Conservation (phyloP, 2,329 filamentous ascomycete species). For the Raffaelea ambrosiae region DNA sequence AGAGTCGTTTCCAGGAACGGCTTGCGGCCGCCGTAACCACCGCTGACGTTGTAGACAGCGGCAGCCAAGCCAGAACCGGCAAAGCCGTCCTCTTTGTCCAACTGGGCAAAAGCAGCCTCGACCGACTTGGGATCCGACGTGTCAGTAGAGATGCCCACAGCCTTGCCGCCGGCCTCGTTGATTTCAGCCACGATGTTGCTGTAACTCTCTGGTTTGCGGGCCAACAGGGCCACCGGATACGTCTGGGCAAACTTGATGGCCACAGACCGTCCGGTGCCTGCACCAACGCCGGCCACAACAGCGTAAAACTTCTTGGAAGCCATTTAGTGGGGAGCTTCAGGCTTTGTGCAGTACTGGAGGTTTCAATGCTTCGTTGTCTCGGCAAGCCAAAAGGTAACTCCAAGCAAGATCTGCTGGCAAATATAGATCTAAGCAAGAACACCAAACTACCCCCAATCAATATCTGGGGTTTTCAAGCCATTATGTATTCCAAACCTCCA, state of each 20-base stretch:
- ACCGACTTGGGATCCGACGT: slow-evolving; percentile 44
- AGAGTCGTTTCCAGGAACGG: slow-evolving; percentile 49
- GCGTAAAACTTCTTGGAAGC: slow-evolving; percentile 45
- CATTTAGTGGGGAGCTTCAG: slow-evolving; percentile 10
- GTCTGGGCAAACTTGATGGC: slow-evolving; percentile 51
- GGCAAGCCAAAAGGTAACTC: too few species aligned
- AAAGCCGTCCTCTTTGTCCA: slow-evolving; percentile 44
- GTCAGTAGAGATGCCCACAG: slow-evolving; percentile 62
- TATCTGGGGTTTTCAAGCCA: too few species aligned
- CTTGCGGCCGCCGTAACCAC: slow-evolving; percentile 37
- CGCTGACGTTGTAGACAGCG: slow-evolving; percentile 62
- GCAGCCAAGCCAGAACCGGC: slow-evolving; percentile 48
- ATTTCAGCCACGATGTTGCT: slow-evolving; percentile 61
- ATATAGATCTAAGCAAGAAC: too few species aligned
- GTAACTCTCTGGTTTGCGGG: slow-evolving; percentile 58
- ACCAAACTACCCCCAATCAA: too few species aligned
- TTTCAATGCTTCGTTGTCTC: too few species aligned
- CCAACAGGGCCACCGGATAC: slow-evolving; percentile 69
- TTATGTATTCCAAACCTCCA: too few species aligned
- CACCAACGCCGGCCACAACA: slow-evolving; percentile 63
- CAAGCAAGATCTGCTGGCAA: too few species aligned
- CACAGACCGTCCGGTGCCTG: slow-evolving; percentile 43
- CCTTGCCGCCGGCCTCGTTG: slow-evolving; percentile 55
- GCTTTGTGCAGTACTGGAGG: background rate
- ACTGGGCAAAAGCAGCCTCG: slow-evolving; percentile 51